phyloP scores from a whole-genome alignment of 75 land plant species.

The Picea sitchensis region DNA sequence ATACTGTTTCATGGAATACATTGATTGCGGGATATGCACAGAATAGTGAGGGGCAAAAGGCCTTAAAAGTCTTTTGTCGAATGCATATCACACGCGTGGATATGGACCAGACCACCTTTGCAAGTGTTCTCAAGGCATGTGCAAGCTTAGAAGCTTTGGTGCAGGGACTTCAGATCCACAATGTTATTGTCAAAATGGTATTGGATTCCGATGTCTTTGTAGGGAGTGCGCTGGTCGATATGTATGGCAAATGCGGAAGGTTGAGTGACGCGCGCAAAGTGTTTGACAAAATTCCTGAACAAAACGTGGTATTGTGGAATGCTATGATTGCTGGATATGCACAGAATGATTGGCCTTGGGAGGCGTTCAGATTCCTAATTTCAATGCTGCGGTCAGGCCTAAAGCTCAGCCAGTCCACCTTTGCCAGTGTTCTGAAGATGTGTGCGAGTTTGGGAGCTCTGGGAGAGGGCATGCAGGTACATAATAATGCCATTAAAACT shows the following conservation, averaged over 20 bases:
- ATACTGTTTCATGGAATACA: constrained; percentile 51
- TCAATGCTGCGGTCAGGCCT: constrained; percentile 28
- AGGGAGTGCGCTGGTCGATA: neutral
- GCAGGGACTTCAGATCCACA: constrained; percentile 16
- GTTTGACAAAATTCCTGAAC: constrained; percentile 40
- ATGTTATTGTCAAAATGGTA: neutral
- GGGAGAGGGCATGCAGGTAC: constrained; percentile 21
- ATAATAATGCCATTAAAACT: constrained; percentile 22
- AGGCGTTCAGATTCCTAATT: constrained; percentile 29
- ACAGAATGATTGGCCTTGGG: constrained; percentile 32
- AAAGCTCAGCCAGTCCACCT: constrained; percentile 35
- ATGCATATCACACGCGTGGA: constrained; percentile 16
- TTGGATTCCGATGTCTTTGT: constrained; percentile 5
- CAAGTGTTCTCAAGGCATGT: constrained; percentile 15
- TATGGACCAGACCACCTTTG: neutral
- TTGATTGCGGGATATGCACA: constrained; percentile 46
- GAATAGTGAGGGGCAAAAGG: constrained; percentile 19
- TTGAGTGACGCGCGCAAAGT: constrained; percentile 30
- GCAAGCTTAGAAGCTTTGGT: constrained; percentile 8
- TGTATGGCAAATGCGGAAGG: constrained; percentile 41
- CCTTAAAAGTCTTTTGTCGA: constrained; percentile 18
- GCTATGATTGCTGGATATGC: constrained; percentile 63
- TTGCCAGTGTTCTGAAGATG: constrained; percentile 36
- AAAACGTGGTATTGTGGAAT: constrained; percentile 60
- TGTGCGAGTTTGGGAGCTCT: constrained; percentile 17